Evolutionary conservation across 177 flowering plant genomes (phyloP).

Genomic region (Tripterygium wilfordii): DNA sequence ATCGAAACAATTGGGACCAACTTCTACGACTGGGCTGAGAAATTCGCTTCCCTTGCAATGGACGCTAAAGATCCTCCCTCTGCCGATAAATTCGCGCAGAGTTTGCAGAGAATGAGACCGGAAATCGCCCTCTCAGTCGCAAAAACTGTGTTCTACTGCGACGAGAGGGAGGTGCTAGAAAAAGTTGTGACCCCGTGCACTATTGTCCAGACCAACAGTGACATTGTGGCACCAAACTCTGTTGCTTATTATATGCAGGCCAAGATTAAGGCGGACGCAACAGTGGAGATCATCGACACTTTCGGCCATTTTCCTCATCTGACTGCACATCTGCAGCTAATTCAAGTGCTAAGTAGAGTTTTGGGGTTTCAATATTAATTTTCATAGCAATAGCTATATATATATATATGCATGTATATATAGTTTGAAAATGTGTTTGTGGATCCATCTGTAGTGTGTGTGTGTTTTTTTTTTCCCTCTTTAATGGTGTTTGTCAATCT

Average conservation of each 20-base stretch:
- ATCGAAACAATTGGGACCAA: conserved; percentile 49
- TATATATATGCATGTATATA: no score
- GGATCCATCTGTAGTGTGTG: no score
- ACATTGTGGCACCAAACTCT: conserved; percentile 51
- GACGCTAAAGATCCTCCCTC: conserved; percentile 43
- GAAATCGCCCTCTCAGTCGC: conserved; percentile 60
- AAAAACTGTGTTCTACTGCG: conserved; percentile 52
- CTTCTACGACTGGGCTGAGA: conserved; percentile 49
- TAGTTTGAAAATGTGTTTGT: no score
- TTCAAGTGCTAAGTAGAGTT: conserved; percentile 38
- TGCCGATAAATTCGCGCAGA: conserved; percentile 26
- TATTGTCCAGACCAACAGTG: conserved; percentile 57
- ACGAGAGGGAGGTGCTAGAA: conserved; percentile 48
- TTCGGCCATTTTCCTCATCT: conserved; percentile 87
- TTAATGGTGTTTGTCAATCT: no score
- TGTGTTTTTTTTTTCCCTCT: no score
- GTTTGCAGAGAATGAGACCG: conserved; percentile 53
- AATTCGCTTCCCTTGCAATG: conserved; percentile 48
- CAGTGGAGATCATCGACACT: conserved; percentile 50
- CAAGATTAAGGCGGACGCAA: conserved; percentile 45
- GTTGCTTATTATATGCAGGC: conserved; percentile 65
- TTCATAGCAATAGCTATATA: no score
- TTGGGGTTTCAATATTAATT: conserved; percentile 23
- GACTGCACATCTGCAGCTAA: conserved; percentile 43
- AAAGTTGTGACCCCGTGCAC: conserved; percentile 63